Percentiles rank a stretch among this genome's conserved stretches.
These are phyloP conservation scores for Fusarium sterilihyphosum DNA, from an alignment of 2,329 filamentous ascomycete genomes.

Conservation along the genomic window DNA sequence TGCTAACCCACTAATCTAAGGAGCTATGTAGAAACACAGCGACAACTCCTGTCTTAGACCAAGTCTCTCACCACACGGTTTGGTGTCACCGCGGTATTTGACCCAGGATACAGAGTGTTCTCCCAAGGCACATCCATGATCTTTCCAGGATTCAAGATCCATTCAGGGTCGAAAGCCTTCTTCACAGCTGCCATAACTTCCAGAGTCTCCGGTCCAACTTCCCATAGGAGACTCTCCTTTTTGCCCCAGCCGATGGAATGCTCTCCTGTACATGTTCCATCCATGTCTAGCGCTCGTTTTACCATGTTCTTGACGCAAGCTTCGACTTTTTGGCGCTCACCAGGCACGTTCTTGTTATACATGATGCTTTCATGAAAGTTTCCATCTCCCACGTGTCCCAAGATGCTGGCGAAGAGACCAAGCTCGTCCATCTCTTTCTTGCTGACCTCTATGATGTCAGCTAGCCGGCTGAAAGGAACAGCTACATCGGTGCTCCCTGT, in stretches of 20 bases:
- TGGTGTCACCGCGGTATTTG: conserved; percentile 39
- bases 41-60: neutral
- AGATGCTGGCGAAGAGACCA: conserved; percentile 85
- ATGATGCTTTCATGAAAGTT: conserved; percentile 96
- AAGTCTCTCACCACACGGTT: conserved; percentile 24
- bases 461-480: conserved; percentile 78
- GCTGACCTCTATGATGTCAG: conserved; percentile 81
- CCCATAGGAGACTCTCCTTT: conserved; percentile 80
- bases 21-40: neutral
- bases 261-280: conserved; percentile 91
- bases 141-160: conserved; percentile 93
- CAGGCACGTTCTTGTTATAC: conserved; percentile 76
- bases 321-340: conserved; percentile 80
- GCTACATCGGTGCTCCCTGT: conserved; percentile 84
- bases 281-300: conserved; percentile 89
- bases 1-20: neutral
- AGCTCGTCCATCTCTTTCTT: conserved; percentile 90
- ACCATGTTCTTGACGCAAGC: conserved; percentile 91
- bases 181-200: conserved; percentile 89
- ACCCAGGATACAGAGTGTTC: conserved; percentile 33
- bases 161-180: conserved; percentile 81
- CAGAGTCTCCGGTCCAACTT: conserved; percentile 83
- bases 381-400: conserved; percentile 92
- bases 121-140: conserved; percentile 77
- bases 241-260: conserved; percentile 89